Percentiles rank a stretch among this genome's conserved stretches.
phyloP scores from a whole-genome alignment of 1,284 basidiomycete genomes.

The Marasmius fiardii region DNA sequence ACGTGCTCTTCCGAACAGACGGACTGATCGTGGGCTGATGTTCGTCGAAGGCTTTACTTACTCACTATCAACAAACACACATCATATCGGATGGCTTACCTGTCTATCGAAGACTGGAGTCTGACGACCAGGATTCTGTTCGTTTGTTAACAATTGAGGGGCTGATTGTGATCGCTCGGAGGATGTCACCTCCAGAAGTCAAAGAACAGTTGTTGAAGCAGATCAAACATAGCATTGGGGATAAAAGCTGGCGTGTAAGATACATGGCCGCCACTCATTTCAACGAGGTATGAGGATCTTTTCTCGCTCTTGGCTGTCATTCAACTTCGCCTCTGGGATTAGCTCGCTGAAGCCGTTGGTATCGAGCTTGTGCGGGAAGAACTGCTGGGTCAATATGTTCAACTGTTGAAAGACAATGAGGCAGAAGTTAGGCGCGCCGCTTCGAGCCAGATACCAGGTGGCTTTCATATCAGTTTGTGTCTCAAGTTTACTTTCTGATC shows the following conservation, averaged over 20 bases:
- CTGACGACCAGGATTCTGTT: constrained; percentile 98
- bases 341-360: constrained; percentile 93
- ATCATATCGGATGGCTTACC: constrained; percentile 88
- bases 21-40: constrained; percentile 6
- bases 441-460: constrained; percentile 94
- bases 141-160: constrained; percentile 95
- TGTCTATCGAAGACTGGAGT: constrained; percentile 92
- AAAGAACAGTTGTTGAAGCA: constrained; percentile 90
- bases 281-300: constrained; percentile 67
- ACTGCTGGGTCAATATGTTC: constrained; percentile 90
- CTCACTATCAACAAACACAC: constrained; percentile 75
- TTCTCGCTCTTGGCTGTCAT: neutral
- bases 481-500: neutral
- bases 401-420: constrained; percentile 96
- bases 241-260: constrained; percentile 98
- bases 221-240: constrained; percentile 84
- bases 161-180: constrained; percentile 88
- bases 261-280: constrained; percentile 99
- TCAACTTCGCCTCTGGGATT: constrained; percentile 8
- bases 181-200: constrained; percentile 82
- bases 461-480: constrained; percentile 16
- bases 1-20: constrained; percentile 30
- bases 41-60: constrained; percentile 66
- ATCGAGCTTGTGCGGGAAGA: constrained; percentile 92
- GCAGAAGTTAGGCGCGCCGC: constrained; percentile 98